Percentiles rank a stretch among this genome's conserved stretches.
These are phyloP conservation scores for Penicillium samsonianum DNA, from an alignment of 495 filamentous ascomycete species.

Conservation along the genomic window DNA sequence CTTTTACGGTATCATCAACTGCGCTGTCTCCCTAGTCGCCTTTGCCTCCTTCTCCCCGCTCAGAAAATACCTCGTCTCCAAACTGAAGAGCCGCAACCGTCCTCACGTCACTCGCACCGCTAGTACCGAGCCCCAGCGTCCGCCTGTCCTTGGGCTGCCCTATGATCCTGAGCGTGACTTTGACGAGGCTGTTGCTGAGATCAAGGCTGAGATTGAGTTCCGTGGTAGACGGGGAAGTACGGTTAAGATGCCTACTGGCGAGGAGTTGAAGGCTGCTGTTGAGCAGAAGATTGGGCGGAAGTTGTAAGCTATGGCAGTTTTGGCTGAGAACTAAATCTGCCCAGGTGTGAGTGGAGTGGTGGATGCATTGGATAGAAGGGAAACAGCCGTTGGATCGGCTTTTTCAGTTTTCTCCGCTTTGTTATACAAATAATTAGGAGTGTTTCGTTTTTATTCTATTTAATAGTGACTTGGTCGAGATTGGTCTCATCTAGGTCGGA, in stretches of 20 bases:
- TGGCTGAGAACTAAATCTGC: not conserved
- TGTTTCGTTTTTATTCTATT: not conserved
- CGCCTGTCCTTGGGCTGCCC: constrained; percentile 73
- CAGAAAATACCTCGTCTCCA: constrained; percentile 58
- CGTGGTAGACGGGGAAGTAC: constrained; percentile 55
- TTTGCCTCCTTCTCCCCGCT: constrained; percentile 70
- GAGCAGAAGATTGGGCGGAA: constrained; percentile 49
- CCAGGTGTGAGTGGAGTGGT: no score
- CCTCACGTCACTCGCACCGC: constrained; percentile 31
- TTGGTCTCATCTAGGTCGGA: not conserved
- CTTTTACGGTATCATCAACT: constrained; percentile 77
- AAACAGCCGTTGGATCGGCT: not conserved
- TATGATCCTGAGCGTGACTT: constrained; percentile 75
- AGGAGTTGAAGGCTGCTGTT: constrained; percentile 48
- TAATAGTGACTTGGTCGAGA: not conserved
- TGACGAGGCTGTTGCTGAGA: constrained; percentile 75
- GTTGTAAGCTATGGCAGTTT: constrained; percentile 18
- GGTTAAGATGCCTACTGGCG: constrained; percentile 48
- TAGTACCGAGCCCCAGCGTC: constrained; percentile 37
- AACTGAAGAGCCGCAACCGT: constrained; percentile 59
- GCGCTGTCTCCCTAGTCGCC: constrained; percentile 63
- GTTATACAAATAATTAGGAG: not conserved
- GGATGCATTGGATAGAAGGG: constrained; percentile 1
- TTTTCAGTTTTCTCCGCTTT: not conserved
- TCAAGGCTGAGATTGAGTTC: constrained; percentile 67